A percentile compares a stretch with the other conserved stretches of the same genome.
phyloP scores from a whole-genome alignment of 305 asterid species.

The Coffea humblotiana region DNA sequence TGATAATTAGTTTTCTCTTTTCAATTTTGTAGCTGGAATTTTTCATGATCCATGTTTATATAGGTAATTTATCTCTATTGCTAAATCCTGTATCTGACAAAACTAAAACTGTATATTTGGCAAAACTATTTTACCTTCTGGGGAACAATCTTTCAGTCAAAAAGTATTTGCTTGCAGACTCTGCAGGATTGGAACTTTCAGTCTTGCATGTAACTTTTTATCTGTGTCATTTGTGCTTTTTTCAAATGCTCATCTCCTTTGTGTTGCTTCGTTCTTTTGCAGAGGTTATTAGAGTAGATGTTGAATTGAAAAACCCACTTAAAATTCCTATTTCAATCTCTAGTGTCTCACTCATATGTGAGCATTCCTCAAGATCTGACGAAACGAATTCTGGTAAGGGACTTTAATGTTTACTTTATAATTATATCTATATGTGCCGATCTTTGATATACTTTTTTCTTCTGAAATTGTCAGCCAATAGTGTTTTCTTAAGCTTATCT shows the following conservation, averaged over 20 bases:
- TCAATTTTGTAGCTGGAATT: background rate
- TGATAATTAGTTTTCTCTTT: background rate
- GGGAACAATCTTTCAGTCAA: background rate
- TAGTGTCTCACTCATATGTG: slow-evolving; percentile 71
- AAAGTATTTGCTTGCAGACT: background rate
- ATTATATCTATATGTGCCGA: slow-evolving; percentile 2
- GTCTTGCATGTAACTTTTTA: background rate
- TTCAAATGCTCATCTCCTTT: slow-evolving; percentile 11
- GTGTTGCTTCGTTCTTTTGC: slow-evolving; percentile 37
- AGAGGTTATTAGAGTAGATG: slow-evolving; percentile 83
- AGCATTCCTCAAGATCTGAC: slow-evolving; percentile 56
- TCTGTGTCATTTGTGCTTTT: background rate
- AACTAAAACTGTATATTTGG: background rate
- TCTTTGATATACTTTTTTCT: slow-evolving; percentile 2
- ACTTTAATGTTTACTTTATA: slow-evolving; percentile 11
- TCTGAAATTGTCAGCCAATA: background rate
- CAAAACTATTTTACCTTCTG: background rate
- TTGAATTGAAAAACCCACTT: slow-evolving; percentile 88
- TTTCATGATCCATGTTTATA: background rate
- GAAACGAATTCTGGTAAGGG: slow-evolving; percentile 58
- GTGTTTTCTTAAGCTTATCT: slow-evolving; percentile 1
- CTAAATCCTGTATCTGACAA: background rate
- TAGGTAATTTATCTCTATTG: background rate
- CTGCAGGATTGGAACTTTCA: background rate
- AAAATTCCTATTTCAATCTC: slow-evolving; percentile 86